Conservation (phyloP, 768 basidiomycete species). For the Austroboletus eburneus region DNA sequence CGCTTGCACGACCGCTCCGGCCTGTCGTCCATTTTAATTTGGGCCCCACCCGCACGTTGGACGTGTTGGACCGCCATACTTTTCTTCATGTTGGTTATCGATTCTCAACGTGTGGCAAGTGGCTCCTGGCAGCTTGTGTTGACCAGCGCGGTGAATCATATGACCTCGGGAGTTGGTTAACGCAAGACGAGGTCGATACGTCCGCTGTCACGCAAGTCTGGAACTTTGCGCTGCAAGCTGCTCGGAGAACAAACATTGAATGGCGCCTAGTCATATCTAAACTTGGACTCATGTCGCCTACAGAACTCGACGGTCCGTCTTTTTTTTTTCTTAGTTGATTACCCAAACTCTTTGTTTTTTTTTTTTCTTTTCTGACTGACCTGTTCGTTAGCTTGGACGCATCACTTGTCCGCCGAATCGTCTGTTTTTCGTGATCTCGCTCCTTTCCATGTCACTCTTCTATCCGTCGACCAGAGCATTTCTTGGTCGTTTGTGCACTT, state of each 20-base stretch:
- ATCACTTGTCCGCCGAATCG: slow-evolving; percentile 42
- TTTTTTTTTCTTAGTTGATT: no score
- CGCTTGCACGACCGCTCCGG: slow-evolving; percentile 47
- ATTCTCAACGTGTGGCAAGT: slow-evolving; percentile 62
- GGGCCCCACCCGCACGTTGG: slow-evolving; percentile 39
- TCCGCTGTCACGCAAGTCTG: slow-evolving; percentile 61
- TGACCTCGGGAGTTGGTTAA: slow-evolving; percentile 63
- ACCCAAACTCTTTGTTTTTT: no score
- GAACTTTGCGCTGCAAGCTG: slow-evolving; percentile 62
- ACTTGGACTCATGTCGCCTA: slow-evolving; percentile 52
- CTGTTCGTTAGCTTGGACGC: slow-evolving; percentile 57
- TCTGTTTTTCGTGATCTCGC: slow-evolving; percentile 39
- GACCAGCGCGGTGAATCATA: slow-evolving; percentile 79
- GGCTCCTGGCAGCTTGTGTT: slow-evolving; percentile 70
- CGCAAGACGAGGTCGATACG: slow-evolving; percentile 43
- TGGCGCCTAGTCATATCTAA: slow-evolving; percentile 78
- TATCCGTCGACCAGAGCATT: slow-evolving; percentile 55
- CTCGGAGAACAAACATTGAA: slow-evolving; percentile 64
- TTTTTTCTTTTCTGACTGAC: slow-evolving; percentile 3
- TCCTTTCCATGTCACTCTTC: slow-evolving; percentile 55
- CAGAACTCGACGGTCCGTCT: slow-evolving; percentile 67
- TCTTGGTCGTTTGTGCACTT: slow-evolving; percentile 54
- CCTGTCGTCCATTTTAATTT: slow-evolving; percentile 36
- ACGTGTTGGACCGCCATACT: slow-evolving; percentile 53
- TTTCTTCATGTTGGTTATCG: slow-evolving; percentile 77